Base-by-base conservation (phyloP, 306 rosid genomes). In the Elaeagnus macrophylla region DNA sequence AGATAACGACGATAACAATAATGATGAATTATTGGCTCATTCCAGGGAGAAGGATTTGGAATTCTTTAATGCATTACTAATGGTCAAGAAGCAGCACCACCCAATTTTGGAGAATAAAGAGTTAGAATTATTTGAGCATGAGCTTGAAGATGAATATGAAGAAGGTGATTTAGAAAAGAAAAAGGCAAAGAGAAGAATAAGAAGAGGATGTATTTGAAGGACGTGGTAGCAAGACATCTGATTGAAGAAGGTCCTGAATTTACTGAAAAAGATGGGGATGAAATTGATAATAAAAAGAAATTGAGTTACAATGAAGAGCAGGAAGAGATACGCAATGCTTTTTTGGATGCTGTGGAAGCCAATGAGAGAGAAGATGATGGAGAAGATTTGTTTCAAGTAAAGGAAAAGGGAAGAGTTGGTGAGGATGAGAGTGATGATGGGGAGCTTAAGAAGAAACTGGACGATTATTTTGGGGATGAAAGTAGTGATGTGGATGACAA, bases 41-140 rank as follows among this genome's bases (percentile, higher is more conserved):
- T 49, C 19, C 2, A 25, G 32, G 64, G 60, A 53, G 67, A 62
- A 57, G 14, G 81, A 76, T 11, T 48, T 59, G 72, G 75, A 73
- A 42, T 78, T 87, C 58, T 78, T 91, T 39, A 77, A 80, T 15
- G 87, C 79, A n/a, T 62, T 91, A 20, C 48, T 78, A 71, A 87
- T 78, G 85, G 83, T 84, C 39, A 87, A 64, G 77, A 87, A 76
- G 62, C 67, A 68, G 63, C 95, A 91, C 61, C 95, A 91, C 61
- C 93, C 96, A 3, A 16, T 37, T 51, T 75, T 86, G 45, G 82
- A 72, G 75, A 56, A 72, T 50, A 76, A 82, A 59, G 95, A 87
- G 54, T 64, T 72, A 32, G 66, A 58, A 37, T 67, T 91, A 43
- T 91, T 82, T 46, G 47, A 37, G 11, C 16, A 63, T 0, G 69